A percentile compares a stretch with the other conserved stretches of the same genome.
phyloP scores from a whole-genome alignment of 192 early-diverging fungal species.

The Backusella mclennaniae region DNA sequence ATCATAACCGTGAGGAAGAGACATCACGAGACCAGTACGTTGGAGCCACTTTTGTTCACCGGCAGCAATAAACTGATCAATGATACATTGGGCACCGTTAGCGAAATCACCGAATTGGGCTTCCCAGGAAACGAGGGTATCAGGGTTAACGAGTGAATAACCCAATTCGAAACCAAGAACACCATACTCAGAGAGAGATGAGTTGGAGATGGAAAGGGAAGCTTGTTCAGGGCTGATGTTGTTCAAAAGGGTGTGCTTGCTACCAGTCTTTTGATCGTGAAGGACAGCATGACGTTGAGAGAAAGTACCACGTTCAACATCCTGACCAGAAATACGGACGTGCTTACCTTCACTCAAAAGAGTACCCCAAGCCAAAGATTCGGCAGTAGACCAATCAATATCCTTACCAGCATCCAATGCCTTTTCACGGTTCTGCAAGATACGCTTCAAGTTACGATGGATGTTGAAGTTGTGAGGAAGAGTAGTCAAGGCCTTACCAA shows the following conservation, averaged over 20 bases:
- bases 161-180: constrained; percentile 96
- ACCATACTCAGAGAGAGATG: constrained; percentile 94
- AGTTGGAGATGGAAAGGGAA: constrained; percentile 90
- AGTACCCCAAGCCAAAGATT: constrained; percentile 89
- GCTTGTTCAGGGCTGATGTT: constrained; percentile 86
- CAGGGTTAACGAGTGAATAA: constrained; percentile 93
- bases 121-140: constrained; percentile 95
- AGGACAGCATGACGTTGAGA: constrained; percentile 97
- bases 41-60: constrained; percentile 99
- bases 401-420: constrained; percentile 70
- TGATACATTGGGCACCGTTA: constrained; percentile 96
- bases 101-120: constrained; percentile 99
- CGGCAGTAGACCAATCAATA: constrained; percentile 97
- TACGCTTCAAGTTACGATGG: constrained; percentile 84
- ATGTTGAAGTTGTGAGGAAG: constrained; percentile 82
- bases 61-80: constrained; percentile 95
- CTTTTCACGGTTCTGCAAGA: constrained; percentile 85
- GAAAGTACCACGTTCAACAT: constrained; percentile 98
- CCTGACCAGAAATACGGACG: constrained; percentile 93
- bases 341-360: constrained; percentile 91
- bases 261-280: constrained; percentile 91
- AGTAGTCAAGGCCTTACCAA: constrained; percentile 81
- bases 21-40: constrained; percentile 90
- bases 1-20: constrained; percentile 97
- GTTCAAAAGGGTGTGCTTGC: constrained; percentile 80